phyloP scores from a whole-genome alignment of 768 basidiomycete genomes.

The Sistotremastrum niveocremeum region DNA sequence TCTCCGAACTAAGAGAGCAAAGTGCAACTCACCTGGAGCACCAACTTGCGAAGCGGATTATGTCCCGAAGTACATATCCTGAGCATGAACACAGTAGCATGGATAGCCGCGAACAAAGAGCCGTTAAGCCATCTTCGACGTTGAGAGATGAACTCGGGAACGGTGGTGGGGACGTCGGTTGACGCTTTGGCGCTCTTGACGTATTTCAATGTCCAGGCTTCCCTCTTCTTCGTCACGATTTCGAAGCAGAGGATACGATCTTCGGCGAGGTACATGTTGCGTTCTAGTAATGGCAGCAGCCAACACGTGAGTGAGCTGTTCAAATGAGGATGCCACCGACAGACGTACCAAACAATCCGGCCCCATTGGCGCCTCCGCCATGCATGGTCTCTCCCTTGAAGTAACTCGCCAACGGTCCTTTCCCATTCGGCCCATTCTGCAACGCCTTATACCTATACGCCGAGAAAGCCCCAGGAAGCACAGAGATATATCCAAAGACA shows the following conservation, averaged over 20 bases:
- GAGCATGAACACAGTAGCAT: slow-evolving; percentile 81
- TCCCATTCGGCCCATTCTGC: slow-evolving; percentile 74
- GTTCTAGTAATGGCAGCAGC: no score
- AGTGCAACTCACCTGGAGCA: slow-evolving; percentile 32
- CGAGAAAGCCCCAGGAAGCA: slow-evolving; percentile 86
- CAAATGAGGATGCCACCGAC: not conserved
- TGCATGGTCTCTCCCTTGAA: slow-evolving; percentile 91
- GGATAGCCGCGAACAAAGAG: slow-evolving; percentile 85
- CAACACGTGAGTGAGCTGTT: not conserved
- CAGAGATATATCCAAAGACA: slow-evolving; percentile 77
- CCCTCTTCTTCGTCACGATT: slow-evolving; percentile 79
- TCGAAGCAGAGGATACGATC: slow-evolving; percentile 89
- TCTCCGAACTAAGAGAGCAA: not conserved
- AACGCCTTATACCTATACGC: slow-evolving; percentile 85
- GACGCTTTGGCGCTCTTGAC: slow-evolving; percentile 90
- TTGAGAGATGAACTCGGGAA: slow-evolving; percentile 92
- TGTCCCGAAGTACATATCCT: slow-evolving; percentile 91
- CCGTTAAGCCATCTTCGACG: slow-evolving; percentile 84
- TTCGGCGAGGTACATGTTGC: slow-evolving; percentile 89
- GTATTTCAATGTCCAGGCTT: slow-evolving; percentile 80
- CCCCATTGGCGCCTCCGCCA: slow-evolving; percentile 38
- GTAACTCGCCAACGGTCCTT: slow-evolving; percentile 82
- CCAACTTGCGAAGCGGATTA: slow-evolving; percentile 68
- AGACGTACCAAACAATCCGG: slow-evolving; percentile 48
- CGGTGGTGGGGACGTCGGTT: slow-evolving; percentile 87